A percentile compares a stretch with the other conserved stretches of the same genome.
phyloP scores from a whole-genome alignment of 176 grass and related monocot genomes.

The Urochloa ruziziensis region DNA sequence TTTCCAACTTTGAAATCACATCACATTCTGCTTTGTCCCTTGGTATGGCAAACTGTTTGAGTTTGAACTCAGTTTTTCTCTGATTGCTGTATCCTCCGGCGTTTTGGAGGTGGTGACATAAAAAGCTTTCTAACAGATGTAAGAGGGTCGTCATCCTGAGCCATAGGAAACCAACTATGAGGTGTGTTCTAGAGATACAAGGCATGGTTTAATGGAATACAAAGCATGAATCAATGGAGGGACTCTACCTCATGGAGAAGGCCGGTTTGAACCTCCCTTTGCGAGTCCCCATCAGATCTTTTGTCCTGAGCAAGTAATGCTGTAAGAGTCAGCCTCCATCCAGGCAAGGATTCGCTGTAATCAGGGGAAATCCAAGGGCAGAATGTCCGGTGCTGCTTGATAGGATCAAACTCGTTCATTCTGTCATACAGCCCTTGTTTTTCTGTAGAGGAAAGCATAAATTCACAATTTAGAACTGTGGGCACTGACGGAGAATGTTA shows the following conservation, averaged over 20 bases:
- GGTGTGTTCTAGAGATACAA: slow-evolving; percentile 17
- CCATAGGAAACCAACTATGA: slow-evolving; percentile 36
- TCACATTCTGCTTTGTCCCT: not conserved
- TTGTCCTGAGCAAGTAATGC: slow-evolving; percentile 65
- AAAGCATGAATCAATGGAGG: slow-evolving; percentile 28
- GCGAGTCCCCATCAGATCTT: slow-evolving; percentile 26
- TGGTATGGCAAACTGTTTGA: not conserved
- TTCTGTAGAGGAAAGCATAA: slow-evolving; percentile 34
- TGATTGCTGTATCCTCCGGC: slow-evolving; percentile 39
- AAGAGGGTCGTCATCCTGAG: slow-evolving; percentile 82
- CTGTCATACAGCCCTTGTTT: slow-evolving; percentile 48
- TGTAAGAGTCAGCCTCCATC: slow-evolving; percentile 71
- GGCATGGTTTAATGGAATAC: slow-evolving; percentile 31
- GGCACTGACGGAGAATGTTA: not conserved
- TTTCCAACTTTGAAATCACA: not conserved
- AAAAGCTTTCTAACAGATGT: slow-evolving; percentile 86
- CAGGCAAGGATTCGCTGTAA: slow-evolving; percentile 46
- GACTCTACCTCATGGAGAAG: slow-evolving; percentile 66
- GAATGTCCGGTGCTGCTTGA: slow-evolving; percentile 88
- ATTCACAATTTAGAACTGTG: slow-evolving; percentile 5
- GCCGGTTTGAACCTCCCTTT: slow-evolving; percentile 39
- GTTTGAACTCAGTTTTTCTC: not conserved
- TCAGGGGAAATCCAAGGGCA: slow-evolving; percentile 88
- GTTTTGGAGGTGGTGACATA: slow-evolving; percentile 57
- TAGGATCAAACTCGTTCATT: slow-evolving; percentile 77